phyloP scores from a whole-genome alignment of 2,329 filamentous ascomycete genomes.

The Scedosporium apiospermum region DNA sequence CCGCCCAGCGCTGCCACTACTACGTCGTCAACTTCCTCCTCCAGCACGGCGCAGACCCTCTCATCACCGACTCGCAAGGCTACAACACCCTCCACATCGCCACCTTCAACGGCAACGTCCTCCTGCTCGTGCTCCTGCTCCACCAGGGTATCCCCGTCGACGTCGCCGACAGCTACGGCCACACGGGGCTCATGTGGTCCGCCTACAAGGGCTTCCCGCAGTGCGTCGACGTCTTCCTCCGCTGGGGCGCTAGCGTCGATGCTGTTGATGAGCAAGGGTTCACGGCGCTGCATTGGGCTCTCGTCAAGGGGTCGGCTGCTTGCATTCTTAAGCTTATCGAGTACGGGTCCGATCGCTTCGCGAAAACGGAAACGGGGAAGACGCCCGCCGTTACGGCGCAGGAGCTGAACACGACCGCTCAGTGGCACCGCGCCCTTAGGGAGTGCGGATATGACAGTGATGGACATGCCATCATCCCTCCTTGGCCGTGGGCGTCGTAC shows the following conservation, averaged over 20 bases:
- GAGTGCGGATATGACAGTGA: conserved; percentile 79
- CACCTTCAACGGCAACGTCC: conserved; percentile 92
- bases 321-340: conserved; percentile 93
- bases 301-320: conserved; percentile 83
- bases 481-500: conserved; percentile 63
- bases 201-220: conserved; percentile 94
- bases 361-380: conserved; percentile 82
- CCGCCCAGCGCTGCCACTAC: conserved; percentile 91
- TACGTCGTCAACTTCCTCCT: conserved; percentile 92
- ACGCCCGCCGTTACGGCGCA: conserved; percentile 75
- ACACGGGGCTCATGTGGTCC: conserved; percentile 97
- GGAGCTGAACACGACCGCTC: conserved; percentile 77
- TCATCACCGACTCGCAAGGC: conserved; percentile 86
- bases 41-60: conserved; percentile 82
- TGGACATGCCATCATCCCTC: conserved; percentile 58
- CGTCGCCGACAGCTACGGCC: conserved; percentile 77
- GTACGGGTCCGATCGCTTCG: conserved; percentile 90
- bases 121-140: conserved; percentile 77
- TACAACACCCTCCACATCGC: conserved; percentile 97
- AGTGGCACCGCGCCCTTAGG: conserved; percentile 74
- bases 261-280: conserved; percentile 86
- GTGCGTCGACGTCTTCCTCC: conserved; percentile 83
- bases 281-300: conserved; percentile 89
- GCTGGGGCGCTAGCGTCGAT: conserved; percentile 93
- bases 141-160: conserved; percentile 96